Evolutionary conservation across 306 rosid genomes (phyloP), one percentile per base, ranked within the genome.

Genomic region (Prinsepia uniflora): DNA sequence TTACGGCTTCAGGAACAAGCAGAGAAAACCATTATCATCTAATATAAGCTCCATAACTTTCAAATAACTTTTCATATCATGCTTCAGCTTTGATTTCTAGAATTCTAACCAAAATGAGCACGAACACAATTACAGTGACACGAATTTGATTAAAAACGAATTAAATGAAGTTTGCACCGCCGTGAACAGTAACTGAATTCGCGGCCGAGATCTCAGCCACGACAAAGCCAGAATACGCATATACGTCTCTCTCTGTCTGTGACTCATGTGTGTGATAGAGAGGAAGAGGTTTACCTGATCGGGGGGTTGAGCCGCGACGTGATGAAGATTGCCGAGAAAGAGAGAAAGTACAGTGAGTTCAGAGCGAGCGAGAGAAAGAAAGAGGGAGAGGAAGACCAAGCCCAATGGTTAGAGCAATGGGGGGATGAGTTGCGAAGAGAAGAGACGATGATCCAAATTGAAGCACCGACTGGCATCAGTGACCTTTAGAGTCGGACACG

Each of bases 21-120:
- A 3, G 14, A 64, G 50, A 7, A 52, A 39, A n/a, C 12, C 36
- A 52, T 36, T 30, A 68, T 56, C 14, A 8, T 17, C 47, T 10
- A 20, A 42, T 7, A 56, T 42, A 18, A 55, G 42, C 44, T 55
- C 65, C 65, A 43, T 56, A 54, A 54, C 41, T 55, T 42, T 20
- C 54, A 69, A 7, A 15, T 39, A 36, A 14, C 24, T 20, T 20
- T 10, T 15, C 12, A 11, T 8, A 6, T 9, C 45, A 24, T 42
- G 22, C 34, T 44, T 54, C 39, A 46, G 59, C 50, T 67, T n/a
- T 6, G 57, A 18, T 52, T 60, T 20, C 59, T 13, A 43, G 10
- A 45, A 59, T 67, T 34, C 52, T 36, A 36, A 60, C n/a, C 68
- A 43, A 61, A 72, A 60, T 50, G 72, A 77, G 62, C 14, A 17